Conservation (phyloP, 2,329 filamentous ascomycete species). For the Botrytis tulipae region DNA sequence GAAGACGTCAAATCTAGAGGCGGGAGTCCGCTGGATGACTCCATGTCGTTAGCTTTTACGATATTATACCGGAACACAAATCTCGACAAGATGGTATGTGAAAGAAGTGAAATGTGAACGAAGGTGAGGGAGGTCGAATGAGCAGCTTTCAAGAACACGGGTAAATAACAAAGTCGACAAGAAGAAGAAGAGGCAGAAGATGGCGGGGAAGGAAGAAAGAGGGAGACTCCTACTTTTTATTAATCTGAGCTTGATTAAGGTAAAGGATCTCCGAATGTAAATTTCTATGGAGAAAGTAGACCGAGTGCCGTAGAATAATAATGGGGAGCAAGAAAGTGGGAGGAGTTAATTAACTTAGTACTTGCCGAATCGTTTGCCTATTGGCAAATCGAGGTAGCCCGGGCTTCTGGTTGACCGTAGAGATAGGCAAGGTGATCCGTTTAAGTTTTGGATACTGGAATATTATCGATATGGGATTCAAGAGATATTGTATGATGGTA, state of each 20-base stretch:
- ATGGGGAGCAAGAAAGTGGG: not conserved
- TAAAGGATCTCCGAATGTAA: not conserved
- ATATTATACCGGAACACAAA: slow-evolving; percentile 5
- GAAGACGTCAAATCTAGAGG: slow-evolving; percentile 23
- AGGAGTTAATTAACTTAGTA: not conserved
- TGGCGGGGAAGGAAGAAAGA: not conserved
- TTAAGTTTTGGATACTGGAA: too few species aligned
- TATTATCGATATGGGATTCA: not conserved
- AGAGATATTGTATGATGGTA: too few species aligned
- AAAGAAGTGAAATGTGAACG: slow-evolving; percentile 2
- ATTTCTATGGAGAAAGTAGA: slow-evolving; percentile 12
- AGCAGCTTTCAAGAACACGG: not conserved
- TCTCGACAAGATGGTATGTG: not conserved
- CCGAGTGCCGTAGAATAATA: not conserved
- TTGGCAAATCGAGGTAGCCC: slow-evolving; percentile 5
- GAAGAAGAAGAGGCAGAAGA: not conserved
- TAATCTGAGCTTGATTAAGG: slow-evolving; percentile 2
- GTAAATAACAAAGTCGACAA: slow-evolving; percentile 1
- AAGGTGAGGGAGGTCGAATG: slow-evolving; percentile 3
- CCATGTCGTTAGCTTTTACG: slow-evolving; percentile 38
- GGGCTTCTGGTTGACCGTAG: not conserved
- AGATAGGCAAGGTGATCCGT: not conserved
- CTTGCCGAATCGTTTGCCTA: not conserved
- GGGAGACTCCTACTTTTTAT: slow-evolving; percentile 1
- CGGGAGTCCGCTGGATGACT: slow-evolving; percentile 30